phyloP scores from a whole-genome alignment of 2,329 filamentous ascomycete species.

The Arachnomyces sp. region DNA sequence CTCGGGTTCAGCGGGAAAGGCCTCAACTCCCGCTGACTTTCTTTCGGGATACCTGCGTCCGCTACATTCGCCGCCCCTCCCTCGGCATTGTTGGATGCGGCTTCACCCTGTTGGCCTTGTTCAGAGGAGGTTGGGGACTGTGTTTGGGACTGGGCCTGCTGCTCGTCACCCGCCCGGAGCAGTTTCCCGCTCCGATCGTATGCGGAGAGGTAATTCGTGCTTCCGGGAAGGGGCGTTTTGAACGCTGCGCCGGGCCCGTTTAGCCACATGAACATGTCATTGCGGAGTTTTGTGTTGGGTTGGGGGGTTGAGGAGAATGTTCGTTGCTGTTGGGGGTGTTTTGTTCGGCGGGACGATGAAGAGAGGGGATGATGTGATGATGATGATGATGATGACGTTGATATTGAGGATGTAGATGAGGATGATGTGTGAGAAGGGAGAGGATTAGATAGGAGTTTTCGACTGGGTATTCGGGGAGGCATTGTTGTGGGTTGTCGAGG shows the following conservation, averaged over 20 bases:
- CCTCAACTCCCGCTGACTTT: conserved; percentile 21
- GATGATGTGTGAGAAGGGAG: conserved; percentile 14
- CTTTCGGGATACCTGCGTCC: conserved; percentile 6
- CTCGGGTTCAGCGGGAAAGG: conserved; percentile 68
- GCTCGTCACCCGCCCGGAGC: conserved; percentile 27
- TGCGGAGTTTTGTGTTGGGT: conserved; percentile 41
- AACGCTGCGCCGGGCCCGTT: conserved; percentile 45
- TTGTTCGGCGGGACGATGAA: conserved; percentile 8
- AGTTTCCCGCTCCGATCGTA: conserved; percentile 45
- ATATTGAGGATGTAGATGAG: conserved; percentile 23
- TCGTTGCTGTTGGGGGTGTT: neutral
- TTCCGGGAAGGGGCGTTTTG: conserved; percentile 39
- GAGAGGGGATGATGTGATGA: conserved; percentile 7
- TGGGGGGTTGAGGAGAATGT: conserved; percentile 13
- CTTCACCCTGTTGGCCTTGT: neutral
- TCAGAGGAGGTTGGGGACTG: no score
- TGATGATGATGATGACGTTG: conserved; percentile 15
- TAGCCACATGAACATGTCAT: conserved; percentile 52
- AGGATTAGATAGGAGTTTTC: conserved; percentile 24
- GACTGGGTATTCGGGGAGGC: conserved; percentile 33
- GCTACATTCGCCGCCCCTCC: no score
- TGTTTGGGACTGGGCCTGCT: neutral
- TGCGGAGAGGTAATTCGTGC: conserved; percentile 49
- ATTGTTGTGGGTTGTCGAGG: conserved; percentile 18
- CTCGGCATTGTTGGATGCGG: conserved; percentile 2